Evolutionary conservation across 306 rosid species (phyloP), one percentile per base, ranked within the genome.

Genomic region (Acacia melanoxylon): DNA sequence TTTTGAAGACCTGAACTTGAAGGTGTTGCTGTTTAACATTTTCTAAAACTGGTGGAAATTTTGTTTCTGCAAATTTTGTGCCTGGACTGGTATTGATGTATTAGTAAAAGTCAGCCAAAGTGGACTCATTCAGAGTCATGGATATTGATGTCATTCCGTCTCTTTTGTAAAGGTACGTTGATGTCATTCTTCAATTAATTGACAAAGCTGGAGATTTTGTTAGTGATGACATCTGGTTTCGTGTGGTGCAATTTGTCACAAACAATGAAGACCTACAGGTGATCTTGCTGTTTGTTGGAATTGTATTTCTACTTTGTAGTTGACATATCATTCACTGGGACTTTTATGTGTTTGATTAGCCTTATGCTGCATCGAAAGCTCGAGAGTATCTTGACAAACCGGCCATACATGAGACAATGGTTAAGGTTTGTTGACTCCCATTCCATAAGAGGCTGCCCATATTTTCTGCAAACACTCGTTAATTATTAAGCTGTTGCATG

Each of bases 121-220:
- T 16, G 86, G 27, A 75, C 24, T 74, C 44, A 51, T 51, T 61
- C 42, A 10, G 51, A 33, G 29, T 72, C 58, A 20, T 81, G 42
- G 44, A 19, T 56, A 42, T 68, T 77, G 48, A 85, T 85, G 66
- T 72, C 78, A 22, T 66, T 52, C 75, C 37, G 20, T 84, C 75
- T 79, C 74, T 44, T 88, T 67, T 78, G 44, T 71, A 15, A 87
- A 96, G 99, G 99, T 96, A 96, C 56, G 99, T 96, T 73, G 99
- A 96, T 54, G 99, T 96, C 59, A 93, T 96, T 84, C 99, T 96
- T 83, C 99, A 96, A 87, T 88, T 96, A 90, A 96, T 96, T 85
- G 99, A 96, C 90, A 96, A 96, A 93, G 99, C 99, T 3, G 99
- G 98, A 82, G 99, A 96, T 85, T 96, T 96, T 89, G 99, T 96